Conservation (phyloP, 768 basidiomycete genomes). For the Mycena pura region DNA sequence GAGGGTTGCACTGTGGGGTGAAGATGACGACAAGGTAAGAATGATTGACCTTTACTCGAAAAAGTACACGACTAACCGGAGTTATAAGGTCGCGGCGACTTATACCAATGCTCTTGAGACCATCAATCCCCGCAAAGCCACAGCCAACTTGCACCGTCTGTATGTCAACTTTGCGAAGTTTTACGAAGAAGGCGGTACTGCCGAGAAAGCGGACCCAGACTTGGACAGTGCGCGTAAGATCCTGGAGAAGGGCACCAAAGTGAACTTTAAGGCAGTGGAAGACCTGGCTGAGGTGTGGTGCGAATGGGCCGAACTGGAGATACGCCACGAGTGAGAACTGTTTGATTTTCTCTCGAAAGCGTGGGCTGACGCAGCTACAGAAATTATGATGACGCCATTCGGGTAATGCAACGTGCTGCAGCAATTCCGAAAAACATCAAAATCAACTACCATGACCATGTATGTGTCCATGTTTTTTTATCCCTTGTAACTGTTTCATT, state of each 20-base stretch:
- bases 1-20: slow-evolving; percentile 89
- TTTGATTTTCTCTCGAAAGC: neutral
- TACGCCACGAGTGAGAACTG: slow-evolving; percentile 85
- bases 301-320: slow-evolving; percentile 99
- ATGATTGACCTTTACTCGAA: neutral
- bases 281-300: slow-evolving; percentile 99
- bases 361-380: slow-evolving; percentile 47
- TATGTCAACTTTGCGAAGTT: slow-evolving; percentile 97
- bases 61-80: neutral
- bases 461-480: slow-evolving; percentile 40
- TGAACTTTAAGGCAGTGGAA: slow-evolving; percentile 94
- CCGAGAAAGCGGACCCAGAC: slow-evolving; percentile 80
- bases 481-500: neutral
- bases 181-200: slow-evolving; percentile 93
- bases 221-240: slow-evolving; percentile 89
- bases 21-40: slow-evolving; percentile 89
- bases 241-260: slow-evolving; percentile 89
- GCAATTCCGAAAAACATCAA: slow-evolving; percentile 89
- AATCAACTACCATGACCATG: slow-evolving; percentile 95
- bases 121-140: slow-evolving; percentile 86
- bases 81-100: slow-evolving; percentile 83
- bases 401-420: slow-evolving; percentile 96
- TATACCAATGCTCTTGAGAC: slow-evolving; percentile 91
- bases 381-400: slow-evolving; percentile 94
- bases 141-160: slow-evolving; percentile 86